Evolutionary conservation across 1,139 yeast species (phyloP).

Genomic region (Diutina siamensis): DNA sequence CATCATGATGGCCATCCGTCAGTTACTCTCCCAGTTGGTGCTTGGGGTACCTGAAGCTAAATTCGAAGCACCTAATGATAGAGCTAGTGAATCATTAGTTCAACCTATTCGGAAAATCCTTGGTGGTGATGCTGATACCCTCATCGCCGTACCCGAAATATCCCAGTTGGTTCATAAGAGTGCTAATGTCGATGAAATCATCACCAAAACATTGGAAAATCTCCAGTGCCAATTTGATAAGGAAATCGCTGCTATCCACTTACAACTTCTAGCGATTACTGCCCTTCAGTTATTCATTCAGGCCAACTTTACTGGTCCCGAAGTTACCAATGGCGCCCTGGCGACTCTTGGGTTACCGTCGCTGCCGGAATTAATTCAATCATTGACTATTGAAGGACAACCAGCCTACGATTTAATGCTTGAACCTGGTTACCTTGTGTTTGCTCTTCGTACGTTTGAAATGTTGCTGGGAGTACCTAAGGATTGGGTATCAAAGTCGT

Average conservation of each 20-base stretch:
- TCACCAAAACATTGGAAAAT: neutral
- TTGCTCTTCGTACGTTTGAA: conserved; percentile 44
- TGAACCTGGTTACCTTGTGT: conserved; percentile 39
- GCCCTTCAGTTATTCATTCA: conserved; percentile 63
- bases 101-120: neutral
- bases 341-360: conserved; percentile 18
- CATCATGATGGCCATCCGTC: neutral
- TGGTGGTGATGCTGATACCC: neutral
- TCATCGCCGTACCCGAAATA: neutral
- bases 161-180: neutral
- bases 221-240: neutral
- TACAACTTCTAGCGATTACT: conserved; percentile 38
- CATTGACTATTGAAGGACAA: conserved; percentile 48
- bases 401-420: conserved; percentile 48
- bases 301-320: conserved; percentile 79
- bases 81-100: neutral
- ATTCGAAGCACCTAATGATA: neutral
- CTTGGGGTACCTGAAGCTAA: neutral
- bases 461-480: conserved; percentile 22
- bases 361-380: conserved; percentile 14
- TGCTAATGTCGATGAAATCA: neutral
- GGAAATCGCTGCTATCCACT: neutral
- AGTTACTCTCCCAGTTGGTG: neutral
- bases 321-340: conserved; percentile 22
- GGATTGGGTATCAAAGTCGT: conserved; percentile 15